These are phyloP conservation scores for Cercospora zeae-maydis DNA, from an alignment of 2,329 filamentous ascomycete genomes.

Conservation along the genomic window DNA sequence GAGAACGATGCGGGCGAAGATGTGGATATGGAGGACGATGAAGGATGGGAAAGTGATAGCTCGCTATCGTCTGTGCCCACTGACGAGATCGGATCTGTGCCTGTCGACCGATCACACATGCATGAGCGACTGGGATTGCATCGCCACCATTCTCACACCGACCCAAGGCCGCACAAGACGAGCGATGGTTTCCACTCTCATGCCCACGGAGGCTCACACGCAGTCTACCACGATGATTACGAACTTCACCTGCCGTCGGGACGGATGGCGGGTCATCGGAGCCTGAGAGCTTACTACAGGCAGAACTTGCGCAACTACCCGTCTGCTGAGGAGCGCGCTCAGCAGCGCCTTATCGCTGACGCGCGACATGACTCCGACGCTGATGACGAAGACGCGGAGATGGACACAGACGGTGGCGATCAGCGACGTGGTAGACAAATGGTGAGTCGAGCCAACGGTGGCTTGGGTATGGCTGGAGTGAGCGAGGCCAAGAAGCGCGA, in stretches of 20 bases:
- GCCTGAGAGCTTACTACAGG: constrained; percentile 79
- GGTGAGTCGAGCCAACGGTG: constrained; percentile 67
- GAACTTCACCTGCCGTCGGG: constrained; percentile 91
- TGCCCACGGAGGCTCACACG: constrained; percentile 66
- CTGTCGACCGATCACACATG: constrained; percentile 68
- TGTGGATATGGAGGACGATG: constrained; percentile 58
- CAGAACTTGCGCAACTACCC: constrained; percentile 89
- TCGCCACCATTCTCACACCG: constrained; percentile 67
- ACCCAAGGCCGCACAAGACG: constrained; percentile 69
- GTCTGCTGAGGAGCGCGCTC: constrained; percentile 68
- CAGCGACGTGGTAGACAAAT: constrained; percentile 40
- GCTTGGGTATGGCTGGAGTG: constrained; percentile 71
- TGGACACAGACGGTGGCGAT: constrained; percentile 21
- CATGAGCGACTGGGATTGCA: constrained; percentile 70
- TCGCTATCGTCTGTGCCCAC: constrained; percentile 79
- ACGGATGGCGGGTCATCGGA: constrained; percentile 83
- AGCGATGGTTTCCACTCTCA: constrained; percentile 78
- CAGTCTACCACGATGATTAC: constrained; percentile 86
- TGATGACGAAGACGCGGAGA: constrained; percentile 43
- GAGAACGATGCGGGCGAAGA: constrained; percentile 52
- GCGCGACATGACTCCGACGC: constrained; percentile 47
- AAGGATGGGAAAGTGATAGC: constrained; percentile 94
- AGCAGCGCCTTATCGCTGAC: constrained; percentile 59
- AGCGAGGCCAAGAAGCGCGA: constrained; percentile 70
- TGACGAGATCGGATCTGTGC: constrained; percentile 74